Evolutionary conservation across 805 yeast genomes (phyloP), one percentile per base, ranked within the genome.

Genomic region (Alloascoidea africana): DNA sequence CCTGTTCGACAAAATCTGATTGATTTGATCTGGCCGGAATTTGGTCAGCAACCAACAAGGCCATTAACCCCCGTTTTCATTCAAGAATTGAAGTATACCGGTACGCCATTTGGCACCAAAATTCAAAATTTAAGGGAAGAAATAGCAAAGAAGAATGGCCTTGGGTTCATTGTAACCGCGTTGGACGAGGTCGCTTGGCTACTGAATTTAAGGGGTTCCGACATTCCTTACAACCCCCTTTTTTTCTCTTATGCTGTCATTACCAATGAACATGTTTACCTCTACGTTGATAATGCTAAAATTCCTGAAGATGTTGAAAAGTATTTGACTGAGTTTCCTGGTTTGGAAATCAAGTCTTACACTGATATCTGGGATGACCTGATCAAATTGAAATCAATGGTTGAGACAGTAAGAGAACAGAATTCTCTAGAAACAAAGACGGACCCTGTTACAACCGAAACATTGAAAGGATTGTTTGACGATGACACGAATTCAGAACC

Each of bases 161-260:
- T 23, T 8, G 8, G 30, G 8, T 23, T 83, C 35, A 60, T 86
- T 11, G 62, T 83, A 2, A 65, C 75, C n/a, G 76, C 86, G 1
- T 58, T 87, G 38, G 96, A 89, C 59, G 95, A 87, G 46, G 73
- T 86, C 43, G 91, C 94, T 4, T 87, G 96, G 96, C 58, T 86
- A 33, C 68, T 86, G 51, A 89, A 89, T 51, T 59, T 89, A 39
- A 72, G 98, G 44, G 83, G 87, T 4, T 70, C 67, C 16, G 97
- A 89, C 53, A 77, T 89, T 41, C 77, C 76, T 3, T 89, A 68
- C 52, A 78, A 79, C 49, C 96, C 97, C 0, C 87, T 86, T 2
- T 91, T 89, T 53, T 85, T 75, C 56, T 63, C 87, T 5, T 81
- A 76, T 47, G 61, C 72, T 1, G 54, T 77, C 5, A 62, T 77